Evolutionary conservation across 495 filamentous ascomycete species (phyloP).

Genomic region (Talaromyces stipitatus): DNA sequence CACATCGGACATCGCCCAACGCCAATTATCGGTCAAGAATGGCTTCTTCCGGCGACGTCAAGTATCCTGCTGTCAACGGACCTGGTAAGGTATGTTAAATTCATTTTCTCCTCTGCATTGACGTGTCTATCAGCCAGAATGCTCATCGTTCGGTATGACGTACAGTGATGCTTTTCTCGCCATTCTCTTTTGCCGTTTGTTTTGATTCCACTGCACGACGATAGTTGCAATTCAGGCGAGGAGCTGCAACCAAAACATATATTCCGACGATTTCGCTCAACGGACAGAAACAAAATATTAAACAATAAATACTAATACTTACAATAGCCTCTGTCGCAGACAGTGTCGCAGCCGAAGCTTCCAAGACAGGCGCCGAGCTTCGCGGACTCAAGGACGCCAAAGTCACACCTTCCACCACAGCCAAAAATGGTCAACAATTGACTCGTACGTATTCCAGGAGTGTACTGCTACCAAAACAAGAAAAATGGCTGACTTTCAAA

Average conservation of each 20-base stretch:
- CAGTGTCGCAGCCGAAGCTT: slow-evolving; percentile 63
- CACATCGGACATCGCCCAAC: slow-evolving; percentile 1
- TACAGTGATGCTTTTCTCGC: slow-evolving; percentile 4
- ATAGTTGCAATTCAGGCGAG: slow-evolving; percentile 22
- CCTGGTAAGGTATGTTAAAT: slow-evolving; percentile 34
- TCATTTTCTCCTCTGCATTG: not conserved
- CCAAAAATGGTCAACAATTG: slow-evolving; percentile 78
- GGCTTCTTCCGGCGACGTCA: slow-evolving; percentile 30
- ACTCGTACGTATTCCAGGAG: slow-evolving; percentile 49
- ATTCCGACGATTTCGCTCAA: not conserved
- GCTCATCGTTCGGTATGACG: not conserved
- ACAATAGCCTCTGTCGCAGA: slow-evolving; percentile 53
- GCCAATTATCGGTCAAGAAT: slow-evolving; percentile 8
- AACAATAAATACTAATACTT: not conserved
- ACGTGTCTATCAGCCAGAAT: not conserved
- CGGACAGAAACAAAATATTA: slow-evolving; percentile 3
- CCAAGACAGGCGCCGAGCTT: slow-evolving; percentile 66
- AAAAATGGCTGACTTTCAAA: slow-evolving; percentile 4
- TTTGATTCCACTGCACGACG: slow-evolving; percentile 20
- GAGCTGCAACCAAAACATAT: slow-evolving; percentile 20
- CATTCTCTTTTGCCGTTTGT: slow-evolving; percentile 10
- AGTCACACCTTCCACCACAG: slow-evolving; percentile 55
- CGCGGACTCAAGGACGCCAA: slow-evolving; percentile 66
- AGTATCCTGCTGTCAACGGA: slow-evolving; percentile 32
- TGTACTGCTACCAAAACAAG: not conserved